Conservation (phyloP, 2,329 filamentous ascomycete genomes). For the Zasmidium citrigriseum region DNA sequence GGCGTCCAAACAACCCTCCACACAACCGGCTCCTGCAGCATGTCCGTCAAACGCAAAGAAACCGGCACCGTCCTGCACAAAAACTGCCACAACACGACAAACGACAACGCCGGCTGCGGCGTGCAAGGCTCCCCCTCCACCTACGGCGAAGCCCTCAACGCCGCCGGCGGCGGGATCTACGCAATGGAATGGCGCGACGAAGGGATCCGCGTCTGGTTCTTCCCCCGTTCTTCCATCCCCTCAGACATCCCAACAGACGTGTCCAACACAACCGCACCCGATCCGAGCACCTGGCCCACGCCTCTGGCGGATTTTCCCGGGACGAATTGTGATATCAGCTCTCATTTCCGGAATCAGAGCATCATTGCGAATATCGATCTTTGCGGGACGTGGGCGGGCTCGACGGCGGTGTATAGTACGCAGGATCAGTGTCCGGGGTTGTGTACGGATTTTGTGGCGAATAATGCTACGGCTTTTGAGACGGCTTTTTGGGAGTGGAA, state of each 20-base stretch:
- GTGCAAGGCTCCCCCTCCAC: slow-evolving; percentile 27
- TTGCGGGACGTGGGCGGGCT: slow-evolving; percentile 40
- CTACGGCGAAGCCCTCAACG: slow-evolving; percentile 33
- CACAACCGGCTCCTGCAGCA: slow-evolving; percentile 33
- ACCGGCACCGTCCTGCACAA: slow-evolving; percentile 30
- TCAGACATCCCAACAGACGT: slow-evolving; percentile 40
- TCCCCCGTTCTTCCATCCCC: slow-evolving; percentile 33
- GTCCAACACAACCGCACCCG: slow-evolving; percentile 45
- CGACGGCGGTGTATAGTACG: slow-evolving; percentile 28
- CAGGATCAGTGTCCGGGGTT: slow-evolving; percentile 31
- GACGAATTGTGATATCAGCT: slow-evolving; percentile 37
- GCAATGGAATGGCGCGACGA: slow-evolving; percentile 34
- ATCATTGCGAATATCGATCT: slow-evolving; percentile 42
- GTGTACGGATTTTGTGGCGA: slow-evolving; percentile 35
- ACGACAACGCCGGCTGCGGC: slow-evolving; percentile 35
- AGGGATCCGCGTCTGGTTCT: slow-evolving; percentile 37
- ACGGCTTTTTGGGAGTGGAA: slow-evolving; percentile 41
- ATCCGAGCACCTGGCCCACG: slow-evolving; percentile 63
- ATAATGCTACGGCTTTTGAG: slow-evolving; percentile 34
- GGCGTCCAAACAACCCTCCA: slow-evolving; percentile 34
- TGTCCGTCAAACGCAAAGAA: slow-evolving; percentile 33
- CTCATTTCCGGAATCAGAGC: slow-evolving; percentile 38
- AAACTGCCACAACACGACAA: slow-evolving; percentile 28
- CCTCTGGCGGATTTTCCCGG: slow-evolving; percentile 64
- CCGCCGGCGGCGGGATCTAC: slow-evolving; percentile 36